Conservation (phyloP, 768 basidiomycete species). For the Hericium erinaceus region DNA sequence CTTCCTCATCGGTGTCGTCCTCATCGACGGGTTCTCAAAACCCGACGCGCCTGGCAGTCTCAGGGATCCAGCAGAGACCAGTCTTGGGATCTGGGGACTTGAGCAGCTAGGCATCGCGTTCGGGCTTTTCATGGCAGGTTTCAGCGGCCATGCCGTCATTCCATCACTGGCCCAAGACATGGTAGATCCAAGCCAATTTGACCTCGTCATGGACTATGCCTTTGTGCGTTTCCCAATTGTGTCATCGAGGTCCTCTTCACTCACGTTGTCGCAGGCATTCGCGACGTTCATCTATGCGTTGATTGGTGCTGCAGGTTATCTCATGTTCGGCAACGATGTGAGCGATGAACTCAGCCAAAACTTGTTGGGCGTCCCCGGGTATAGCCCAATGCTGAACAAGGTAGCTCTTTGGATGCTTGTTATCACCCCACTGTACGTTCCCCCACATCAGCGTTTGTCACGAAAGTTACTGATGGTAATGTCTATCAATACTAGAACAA, state of each 20-base stretch:
- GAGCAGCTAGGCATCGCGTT: constrained; percentile 68
- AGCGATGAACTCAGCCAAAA: constrained; percentile 85
- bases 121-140: constrained; percentile 92
- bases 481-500: constrained; percentile 43
- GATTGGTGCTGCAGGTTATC: constrained; percentile 75
- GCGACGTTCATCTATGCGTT: constrained; percentile 26
- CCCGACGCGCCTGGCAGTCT: constrained; percentile 70
- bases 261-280: constrained; percentile 1
- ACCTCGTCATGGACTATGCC: constrained; percentile 75
- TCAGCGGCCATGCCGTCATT: constrained; percentile 88
- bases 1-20: constrained; percentile 64
- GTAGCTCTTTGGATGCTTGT: constrained; percentile 84
- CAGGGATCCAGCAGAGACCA: constrained; percentile 65
- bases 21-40: constrained; percentile 77
- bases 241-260: background rate
- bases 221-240: constrained; percentile 44
- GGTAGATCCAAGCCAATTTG: constrained; percentile 72
- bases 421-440: constrained; percentile 56
- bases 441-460: background rate
- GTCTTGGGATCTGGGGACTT: constrained; percentile 39
- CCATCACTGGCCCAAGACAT: constrained; percentile 88
- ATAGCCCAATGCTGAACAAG: constrained; percentile 60
- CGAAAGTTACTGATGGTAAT: constrained; percentile 3
- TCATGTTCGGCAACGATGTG: constrained; percentile 82
- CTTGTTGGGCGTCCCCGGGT: constrained; percentile 63